phyloP scores from a whole-genome alignment of 371 early-diverging fungal genomes.

The Lichtheimia ornata region DNA sequence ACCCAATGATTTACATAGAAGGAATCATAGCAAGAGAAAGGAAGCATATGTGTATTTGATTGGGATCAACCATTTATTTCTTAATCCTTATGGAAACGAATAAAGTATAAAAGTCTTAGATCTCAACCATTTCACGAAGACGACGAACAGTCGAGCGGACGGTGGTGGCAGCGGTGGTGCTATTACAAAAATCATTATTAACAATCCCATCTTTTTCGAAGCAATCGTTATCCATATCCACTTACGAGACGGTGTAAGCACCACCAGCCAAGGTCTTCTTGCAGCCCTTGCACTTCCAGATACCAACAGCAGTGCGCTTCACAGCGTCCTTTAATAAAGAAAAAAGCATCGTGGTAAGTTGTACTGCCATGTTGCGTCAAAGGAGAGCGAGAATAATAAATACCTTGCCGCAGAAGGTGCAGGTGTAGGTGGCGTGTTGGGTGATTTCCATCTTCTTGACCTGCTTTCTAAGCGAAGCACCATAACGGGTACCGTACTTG shows the following conservation, averaged over 20 bases:
- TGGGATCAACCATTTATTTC: too few relatives aligned
- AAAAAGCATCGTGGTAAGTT: not conserved
- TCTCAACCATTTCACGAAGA: constrained; percentile 95
- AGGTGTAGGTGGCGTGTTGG: constrained; percentile 99
- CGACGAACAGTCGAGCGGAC: constrained; percentile 96
- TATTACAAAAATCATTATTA: not conserved
- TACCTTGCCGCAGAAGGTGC: constrained; percentile 99
- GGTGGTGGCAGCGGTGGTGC: constrained; percentile 90
- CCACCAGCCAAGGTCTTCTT: constrained; percentile 98
- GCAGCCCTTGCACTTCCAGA: constrained; percentile 99
- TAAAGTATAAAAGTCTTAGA: constrained; percentile 55
- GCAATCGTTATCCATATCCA: not conserved
- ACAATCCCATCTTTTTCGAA: not conserved
- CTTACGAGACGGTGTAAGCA: constrained; percentile 92
- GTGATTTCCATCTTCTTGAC: constrained; percentile 99
- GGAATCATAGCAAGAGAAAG: too few relatives aligned
- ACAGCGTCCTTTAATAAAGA: constrained; percentile 74
- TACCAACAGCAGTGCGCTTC: constrained; percentile 97
- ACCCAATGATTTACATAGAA: too few relatives aligned
- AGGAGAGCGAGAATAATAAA: not conserved
- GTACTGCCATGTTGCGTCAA: not conserved
- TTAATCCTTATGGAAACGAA: too few relatives aligned
- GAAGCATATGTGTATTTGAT: too few relatives aligned
- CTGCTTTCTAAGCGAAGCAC: constrained; percentile 99
- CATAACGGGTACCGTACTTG: constrained; percentile 99